Evolutionary conservation across 805 yeast species (phyloP), one percentile per base, ranked within the genome.

Genomic region (Cyberlindnera sargentensis): DNA sequence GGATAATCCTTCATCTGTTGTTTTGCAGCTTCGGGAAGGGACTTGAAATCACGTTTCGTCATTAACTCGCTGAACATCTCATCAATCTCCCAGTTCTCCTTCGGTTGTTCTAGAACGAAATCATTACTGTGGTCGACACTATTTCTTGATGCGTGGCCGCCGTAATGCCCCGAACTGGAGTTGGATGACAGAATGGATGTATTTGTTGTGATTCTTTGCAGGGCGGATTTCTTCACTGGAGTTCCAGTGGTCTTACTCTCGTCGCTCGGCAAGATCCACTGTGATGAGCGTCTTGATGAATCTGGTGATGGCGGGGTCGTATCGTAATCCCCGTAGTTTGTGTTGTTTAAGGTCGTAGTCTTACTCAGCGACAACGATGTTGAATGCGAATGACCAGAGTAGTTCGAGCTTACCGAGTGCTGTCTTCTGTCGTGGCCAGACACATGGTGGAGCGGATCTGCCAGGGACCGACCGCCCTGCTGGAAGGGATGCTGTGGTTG

Each of bases 41-140:
- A 65, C 47, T 72, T 78, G 63, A 87, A 84, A 60, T 90, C 95
- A 55, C 96, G 76, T 53, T 80, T 79, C 41, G 77, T 81, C 91
- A 90, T 84, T 47, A 90, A 75, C 46, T 83, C 89, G 42, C 78
- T 73, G 59, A 87, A 89, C 77, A 84, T 68, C 45, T 72, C 68
- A 53, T 87, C 91, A 20, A 90, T 77, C 48, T 80, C 87, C 48
- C 70, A 66, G 8, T 72, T 77, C 51, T 82, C 78, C 6, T 66
- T 62, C 0, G 96, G 96, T 55, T 75, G 82, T 42, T 84, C 90
- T 39, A 85, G 61, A 15, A 52, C 45, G 31, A 51, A 50, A 29
- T 55, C 57, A 2, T 41, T 41, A 5, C 30, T 40, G 6, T 43
- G 49, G 4, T 31, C 40, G 10, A 38, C 36, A 28, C 37, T 39